Evolutionary conservation across 2,329 filamentous ascomycete species (phyloP), one percentile per base, ranked within the genome.

Genomic region (Ascocoryne sarcoides): DNA sequence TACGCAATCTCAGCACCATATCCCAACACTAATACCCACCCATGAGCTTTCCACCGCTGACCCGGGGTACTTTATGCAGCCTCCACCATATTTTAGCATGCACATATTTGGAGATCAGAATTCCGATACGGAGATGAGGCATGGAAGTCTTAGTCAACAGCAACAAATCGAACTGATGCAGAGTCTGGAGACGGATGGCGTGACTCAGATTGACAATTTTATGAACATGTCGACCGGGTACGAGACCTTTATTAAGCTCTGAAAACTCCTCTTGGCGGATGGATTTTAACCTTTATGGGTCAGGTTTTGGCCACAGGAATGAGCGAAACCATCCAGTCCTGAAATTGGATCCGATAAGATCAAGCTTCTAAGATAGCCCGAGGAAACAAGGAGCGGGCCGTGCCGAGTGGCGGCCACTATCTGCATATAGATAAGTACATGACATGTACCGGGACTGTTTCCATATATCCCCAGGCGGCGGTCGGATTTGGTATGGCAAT

Each of bases 151-250:
- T 21, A 89, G 79, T 44, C 82, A 88, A 48, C 76, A 86, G 55
- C 85, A 93, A 61, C 86, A 92, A 62, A 65, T 81, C 47, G 84
- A 94, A 65, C 67, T 94, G 28, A 87, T 93, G 82, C 77, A 80
- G 40, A 79, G 79, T 36, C 70, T 94, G 23, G 84, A 92, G 60
- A 83, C 68, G 51, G 75, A 82, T 49, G 78, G 77, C 1, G 64
- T 79, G 57, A 66, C 65, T 18, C 76, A 80, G 37, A 79, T 82
- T 51, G 71, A 80, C 48, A 68, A 68, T 10, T 76, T 77, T 41
- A 60, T 82, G 50, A 76, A 62, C 44, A 42, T 54, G 18, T 43
- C 43, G 18, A 32, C 45, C 29, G 51, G 51, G 43, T 57, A 55
- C 43, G 50, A 52, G 34, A 47, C 47, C 43, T 43, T 46, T 34